These are phyloP conservation scores for Takashimella koratensis DNA, from an alignment of 1,284 basidiomycete genomes.

Conservation along the genomic window DNA sequence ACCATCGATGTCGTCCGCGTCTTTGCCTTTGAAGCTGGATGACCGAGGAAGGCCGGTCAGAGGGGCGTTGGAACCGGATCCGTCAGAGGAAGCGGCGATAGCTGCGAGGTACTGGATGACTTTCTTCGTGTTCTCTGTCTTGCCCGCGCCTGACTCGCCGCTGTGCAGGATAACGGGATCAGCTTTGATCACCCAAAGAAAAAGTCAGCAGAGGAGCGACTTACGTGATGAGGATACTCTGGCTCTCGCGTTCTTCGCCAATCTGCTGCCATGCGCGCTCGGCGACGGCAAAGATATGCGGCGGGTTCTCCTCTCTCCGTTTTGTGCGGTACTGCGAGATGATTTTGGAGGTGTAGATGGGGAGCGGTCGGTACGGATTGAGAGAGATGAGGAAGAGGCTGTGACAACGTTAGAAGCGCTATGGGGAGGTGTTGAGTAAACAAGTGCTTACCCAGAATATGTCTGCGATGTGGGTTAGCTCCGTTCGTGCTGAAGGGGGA, in stretches of 20 bases:
- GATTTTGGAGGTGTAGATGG: slow-evolving; percentile 89
- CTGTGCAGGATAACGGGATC: slow-evolving; percentile 49
- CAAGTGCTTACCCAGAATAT: slow-evolving; percentile 48
- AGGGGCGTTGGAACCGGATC: slow-evolving; percentile 52
- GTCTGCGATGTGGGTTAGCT: slow-evolving; percentile 30
- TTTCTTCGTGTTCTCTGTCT: slow-evolving; percentile 99
- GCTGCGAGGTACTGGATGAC: slow-evolving; percentile 99
- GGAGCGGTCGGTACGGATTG: slow-evolving; percentile 91
- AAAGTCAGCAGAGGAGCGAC: slow-evolving; percentile 39
- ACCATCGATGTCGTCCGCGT: slow-evolving; percentile 36
- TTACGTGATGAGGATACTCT: slow-evolving; percentile 96
- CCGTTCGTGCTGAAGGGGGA: slow-evolving; percentile 1
- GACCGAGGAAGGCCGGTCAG: slow-evolving; percentile 41
- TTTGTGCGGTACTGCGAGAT: slow-evolving; percentile 89
- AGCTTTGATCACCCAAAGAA: slow-evolving; percentile 1
- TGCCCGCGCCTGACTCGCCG: slow-evolving; percentile 97
- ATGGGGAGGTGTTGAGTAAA: too few species aligned
- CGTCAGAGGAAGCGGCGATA: slow-evolving; percentile 72
- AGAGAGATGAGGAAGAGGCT: slow-evolving; percentile 85
- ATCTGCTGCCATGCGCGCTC: slow-evolving; percentile 99
- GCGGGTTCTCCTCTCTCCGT: slow-evolving; percentile 87
- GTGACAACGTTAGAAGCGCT: slow-evolving; percentile 5
- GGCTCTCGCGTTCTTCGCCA: slow-evolving; percentile 94
- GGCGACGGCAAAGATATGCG: slow-evolving; percentile 96
- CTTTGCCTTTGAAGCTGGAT: slow-evolving; percentile 46